Base-by-base conservation (phyloP, 2,329 filamentous ascomycete genomes). In the Fusarium clavum region DNA sequence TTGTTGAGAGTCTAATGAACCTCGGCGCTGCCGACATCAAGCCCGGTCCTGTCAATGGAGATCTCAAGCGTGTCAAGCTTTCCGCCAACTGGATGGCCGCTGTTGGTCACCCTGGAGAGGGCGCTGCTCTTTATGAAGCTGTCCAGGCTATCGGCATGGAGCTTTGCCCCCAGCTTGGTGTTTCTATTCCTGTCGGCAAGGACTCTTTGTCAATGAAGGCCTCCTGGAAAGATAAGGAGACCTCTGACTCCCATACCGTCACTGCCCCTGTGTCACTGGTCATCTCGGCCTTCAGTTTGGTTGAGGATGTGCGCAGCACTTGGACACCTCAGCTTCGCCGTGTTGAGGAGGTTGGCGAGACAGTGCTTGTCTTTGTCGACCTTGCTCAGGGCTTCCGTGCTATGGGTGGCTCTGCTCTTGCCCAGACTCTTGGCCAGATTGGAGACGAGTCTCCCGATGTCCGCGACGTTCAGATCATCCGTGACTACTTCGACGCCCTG, bases 201-300 rank as follows among this genome's bases (percentile, higher is more conserved):
- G 96, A 99, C 80, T 98, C 95, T 0, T 97, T 97, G 81, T 98
- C 94, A 5, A 98, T 99, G 96, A 98, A 98, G 85, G 95, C 97
- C 76, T 94, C 94, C 59, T 98, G 96, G 96, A 92, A 90, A 77
- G 92, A 95, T 72, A 83, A 84, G 66, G 83, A 87, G 60, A 88
- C 84, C 30, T 87, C 88, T 20, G 86, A 92, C 67, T 82, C 86
- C 16, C 96, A 92, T 83, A 94, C 94, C 71, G 95, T 98, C 52
- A 98, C 94, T 40, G 93, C 96, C 7, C 96, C 96, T 2, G 88
- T 98, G 74, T 97, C 95, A 1, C 87, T 97, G 8, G 91, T 98
- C 58, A 94, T 98, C 73, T 94, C 96, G 8, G 93, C 96, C 2
- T 98, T 98, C 76, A 91, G 92, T 2, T 88, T 94, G 3, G 94